A percentile compares a stretch with the other conserved stretches of the same genome.
These are phyloP conservation scores for Aphanomyces invadans DNA, from an alignment of 352 stramenopile genomes.

Conservation along the genomic window DNA sequence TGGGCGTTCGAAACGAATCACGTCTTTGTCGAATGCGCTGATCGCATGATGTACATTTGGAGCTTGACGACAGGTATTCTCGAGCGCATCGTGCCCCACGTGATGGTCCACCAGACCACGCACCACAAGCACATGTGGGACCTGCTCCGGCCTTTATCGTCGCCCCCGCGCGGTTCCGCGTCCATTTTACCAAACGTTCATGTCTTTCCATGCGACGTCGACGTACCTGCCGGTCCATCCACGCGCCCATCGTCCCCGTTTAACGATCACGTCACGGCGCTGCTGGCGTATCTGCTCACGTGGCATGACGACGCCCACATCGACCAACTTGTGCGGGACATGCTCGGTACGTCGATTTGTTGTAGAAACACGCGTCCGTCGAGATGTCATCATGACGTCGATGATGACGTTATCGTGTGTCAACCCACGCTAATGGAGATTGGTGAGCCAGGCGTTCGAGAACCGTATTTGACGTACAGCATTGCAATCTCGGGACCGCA, in stretches of 20 bases:
- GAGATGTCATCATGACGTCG: too few species aligned
- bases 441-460: slow-evolving; percentile 46
- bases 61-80: slow-evolving; percentile 66
- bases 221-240: too few species aligned
- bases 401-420: too few species aligned
- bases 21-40: slow-evolving; percentile 57
- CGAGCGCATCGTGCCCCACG: slow-evolving; percentile 48
- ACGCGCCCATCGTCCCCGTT: too few species aligned
- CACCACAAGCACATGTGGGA: background rate
- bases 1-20: slow-evolving; percentile 59
- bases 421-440: too few species aligned
- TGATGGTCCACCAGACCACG: slow-evolving; percentile 45
- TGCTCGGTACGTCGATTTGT: background rate
- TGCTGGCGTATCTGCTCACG: slow-evolving; percentile 68
- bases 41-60: slow-evolving; percentile 76
- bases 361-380: too few species aligned
- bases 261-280: too few species aligned
- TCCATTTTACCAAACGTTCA: too few species aligned
- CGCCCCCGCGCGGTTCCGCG: too few species aligned
- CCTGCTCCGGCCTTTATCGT: too few species aligned
- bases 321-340: slow-evolving; percentile 49
- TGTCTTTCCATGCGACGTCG: too few species aligned
- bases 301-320: slow-evolving; percentile 61
- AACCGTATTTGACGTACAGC: slow-evolving; percentile 47
- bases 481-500: slow-evolving; percentile 57